phyloP scores from a whole-genome alignment of 331 rosid species.

The Telfairia occidentalis region DNA sequence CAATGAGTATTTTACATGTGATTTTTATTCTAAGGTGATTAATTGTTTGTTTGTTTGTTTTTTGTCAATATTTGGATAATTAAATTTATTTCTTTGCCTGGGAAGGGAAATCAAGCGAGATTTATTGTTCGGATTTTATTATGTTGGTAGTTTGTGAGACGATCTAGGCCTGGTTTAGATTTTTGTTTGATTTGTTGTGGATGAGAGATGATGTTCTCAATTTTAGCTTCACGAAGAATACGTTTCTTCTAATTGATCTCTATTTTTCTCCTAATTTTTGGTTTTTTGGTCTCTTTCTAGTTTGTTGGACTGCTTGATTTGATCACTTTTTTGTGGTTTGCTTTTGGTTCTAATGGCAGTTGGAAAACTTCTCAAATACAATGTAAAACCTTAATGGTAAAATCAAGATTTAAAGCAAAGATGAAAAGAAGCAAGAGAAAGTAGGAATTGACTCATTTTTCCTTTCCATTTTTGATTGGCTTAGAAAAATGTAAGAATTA shows the following conservation, averaged over 20 bases:
- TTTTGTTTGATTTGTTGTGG: conserved; percentile 1
- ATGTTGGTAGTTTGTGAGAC: background rate
- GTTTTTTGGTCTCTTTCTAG: conserved; percentile 45
- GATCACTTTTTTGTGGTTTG: conserved; percentile 5
- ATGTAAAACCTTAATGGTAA: conserved; percentile 66
- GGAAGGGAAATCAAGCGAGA: background rate
- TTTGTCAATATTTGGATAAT: background rate
- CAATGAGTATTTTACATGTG: background rate
- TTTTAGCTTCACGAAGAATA: background rate
- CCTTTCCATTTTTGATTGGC: too few species aligned
- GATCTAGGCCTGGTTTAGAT: background rate
- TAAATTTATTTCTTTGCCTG: background rate
- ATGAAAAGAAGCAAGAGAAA: conserved; percentile 78
- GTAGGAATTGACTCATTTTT: conserved; percentile 55
- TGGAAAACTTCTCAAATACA: conserved; percentile 76
- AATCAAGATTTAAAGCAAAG: conserved; percentile 88
- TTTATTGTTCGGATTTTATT: background rate
- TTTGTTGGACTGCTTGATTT: conserved; percentile 17
- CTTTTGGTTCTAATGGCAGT: conserved; percentile 65
- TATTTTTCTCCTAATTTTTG: background rate
- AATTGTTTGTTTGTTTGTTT: background rate
- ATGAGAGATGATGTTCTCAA: background rate
- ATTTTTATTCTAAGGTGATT: background rate
- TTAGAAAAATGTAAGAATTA: too few species aligned
- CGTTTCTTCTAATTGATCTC: background rate